These are phyloP conservation scores for Colletotrichum paranaense DNA, from an alignment of 2,329 filamentous ascomycete genomes.

Conservation along the genomic window DNA sequence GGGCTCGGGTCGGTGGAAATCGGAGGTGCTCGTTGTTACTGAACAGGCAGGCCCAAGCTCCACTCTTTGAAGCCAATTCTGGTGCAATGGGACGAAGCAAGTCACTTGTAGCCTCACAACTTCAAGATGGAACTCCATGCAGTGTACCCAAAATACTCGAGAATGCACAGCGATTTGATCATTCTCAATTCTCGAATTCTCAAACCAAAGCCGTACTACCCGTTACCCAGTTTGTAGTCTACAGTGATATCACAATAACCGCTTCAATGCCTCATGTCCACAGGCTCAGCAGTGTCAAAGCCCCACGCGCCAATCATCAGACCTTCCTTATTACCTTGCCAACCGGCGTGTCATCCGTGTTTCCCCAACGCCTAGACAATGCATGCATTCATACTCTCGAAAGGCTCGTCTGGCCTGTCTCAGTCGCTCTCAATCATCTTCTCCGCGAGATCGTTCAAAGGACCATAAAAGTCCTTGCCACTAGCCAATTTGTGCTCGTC, in stretches of 20 bases:
- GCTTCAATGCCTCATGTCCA: conserved; percentile 8
- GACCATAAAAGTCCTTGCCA: conserved; percentile 97
- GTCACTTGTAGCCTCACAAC: background rate
- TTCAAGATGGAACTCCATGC: no score
- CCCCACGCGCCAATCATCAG: conserved; percentile 21
- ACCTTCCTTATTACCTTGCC: conserved; percentile 27
- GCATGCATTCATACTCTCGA: conserved; percentile 15
- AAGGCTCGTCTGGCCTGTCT: conserved; percentile 37
- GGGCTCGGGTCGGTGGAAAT: conserved; percentile 28
- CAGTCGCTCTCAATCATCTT: conserved; percentile 96
- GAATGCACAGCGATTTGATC: background rate
- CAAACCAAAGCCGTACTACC: conserved; percentile 3
- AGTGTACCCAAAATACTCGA: background rate
- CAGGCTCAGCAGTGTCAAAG: conserved; percentile 13
- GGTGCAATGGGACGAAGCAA: background rate
- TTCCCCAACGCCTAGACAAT: conserved; percentile 36
- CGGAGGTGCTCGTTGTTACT: conserved; percentile 20
- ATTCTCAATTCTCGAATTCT: conserved; percentile 17
- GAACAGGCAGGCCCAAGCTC: background rate
- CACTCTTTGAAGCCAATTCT: conserved; percentile 1
- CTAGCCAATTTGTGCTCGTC: conserved; percentile 94
- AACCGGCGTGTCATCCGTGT: conserved; percentile 8
- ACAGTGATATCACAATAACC: conserved; percentile 36
- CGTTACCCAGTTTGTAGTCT: conserved; percentile 28
- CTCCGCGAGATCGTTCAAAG: conserved; percentile 93